Percentiles rank a stretch among this genome's conserved stretches.
These are phyloP conservation scores for Pachyrhizus erosus DNA, from an alignment of 306 rosid species.

Conservation along the genomic window DNA sequence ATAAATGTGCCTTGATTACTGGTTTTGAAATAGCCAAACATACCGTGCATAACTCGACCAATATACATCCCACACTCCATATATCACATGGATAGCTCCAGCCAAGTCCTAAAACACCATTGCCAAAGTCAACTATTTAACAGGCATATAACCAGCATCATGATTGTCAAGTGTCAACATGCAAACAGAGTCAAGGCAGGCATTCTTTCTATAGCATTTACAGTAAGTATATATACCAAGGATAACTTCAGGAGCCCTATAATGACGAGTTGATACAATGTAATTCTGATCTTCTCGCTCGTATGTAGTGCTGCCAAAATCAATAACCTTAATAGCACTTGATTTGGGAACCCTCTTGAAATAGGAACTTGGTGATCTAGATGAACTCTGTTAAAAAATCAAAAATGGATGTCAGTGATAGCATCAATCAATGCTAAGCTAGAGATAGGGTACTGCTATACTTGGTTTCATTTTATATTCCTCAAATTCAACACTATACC, in stretches of 20 bases:
- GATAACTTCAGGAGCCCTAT: conserved; percentile 97
- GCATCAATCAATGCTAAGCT: not conserved
- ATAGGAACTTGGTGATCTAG: conserved; percentile 78
- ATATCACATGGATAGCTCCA: conserved; percentile 96
- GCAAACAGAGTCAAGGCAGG: not conserved
- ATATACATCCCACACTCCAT: conserved; percentile 98
- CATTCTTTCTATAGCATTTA: not conserved
- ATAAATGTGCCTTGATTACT: not conserved
- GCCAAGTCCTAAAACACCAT: conserved; percentile 69
- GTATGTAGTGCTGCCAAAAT: conserved; percentile 96
- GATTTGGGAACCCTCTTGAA: conserved; percentile 90
- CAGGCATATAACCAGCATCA: not conserved
- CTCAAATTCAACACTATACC: too few species aligned
- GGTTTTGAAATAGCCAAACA: not conserved
- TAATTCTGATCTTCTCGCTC: conserved; percentile 84
- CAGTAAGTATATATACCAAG: conserved; percentile 61
- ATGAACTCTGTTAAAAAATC: conserved; percentile 59
- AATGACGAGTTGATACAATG: conserved; percentile 95
- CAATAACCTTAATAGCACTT: conserved; percentile 93
- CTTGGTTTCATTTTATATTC: not conserved
- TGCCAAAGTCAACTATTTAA: not conserved
- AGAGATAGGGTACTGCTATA: not conserved
- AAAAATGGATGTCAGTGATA: not conserved
- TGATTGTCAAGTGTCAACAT: not conserved
- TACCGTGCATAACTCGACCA: conserved; percentile 94